Base-by-base conservation (phyloP, 164 flowering plant species). In the Kingdonia uniflora region DNA sequence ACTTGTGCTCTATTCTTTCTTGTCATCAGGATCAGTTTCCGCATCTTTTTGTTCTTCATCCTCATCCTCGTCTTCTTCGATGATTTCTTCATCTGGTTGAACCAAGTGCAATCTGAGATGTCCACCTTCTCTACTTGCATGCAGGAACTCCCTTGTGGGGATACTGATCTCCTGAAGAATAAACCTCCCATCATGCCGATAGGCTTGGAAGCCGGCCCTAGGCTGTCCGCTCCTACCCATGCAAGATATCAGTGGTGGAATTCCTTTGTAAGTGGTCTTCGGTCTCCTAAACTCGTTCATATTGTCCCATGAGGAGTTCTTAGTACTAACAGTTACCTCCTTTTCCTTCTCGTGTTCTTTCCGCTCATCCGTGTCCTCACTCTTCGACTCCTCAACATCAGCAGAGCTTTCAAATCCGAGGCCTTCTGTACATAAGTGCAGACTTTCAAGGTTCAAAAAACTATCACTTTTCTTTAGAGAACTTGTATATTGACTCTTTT, bases 171-270 rank as follows among this genome's bases (percentile, higher is more conserved):
- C 82, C 62, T 68, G 77, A 2, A 91, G 77, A 43, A 87, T 74
- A 60, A 91, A 81, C 63, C 97, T 76, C 0, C 95, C 96, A 49
- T 81, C 72, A 2, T 77, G 56, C 54, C 81, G 59, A 39, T 68
- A 83, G 19, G 87, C 75, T 60, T 65, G 71, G 49, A 84, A 79
- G 61, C 62, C 67, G 38, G 85, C 81, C 69, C 77, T 63, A 1
- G 95, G 87, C 75, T 72, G 83, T 8, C 97, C 97, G 40, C 57
- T 76, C 64, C 70, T 74, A 11, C 95, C 85, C 29, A 87, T 76
- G 44, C 75, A 60, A 39, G 97, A 78, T 22, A 87, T 85, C 0
- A 96, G 96, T 1, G 97, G 97, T 14, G 97, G 97, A 16, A 77
- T 81, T 17, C 25, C 40, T 29, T 21, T 38, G 1, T 47, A 15